phyloP scores from a whole-genome alignment of 1,139 yeast species.

The Meyerozyma smithsonii region DNA sequence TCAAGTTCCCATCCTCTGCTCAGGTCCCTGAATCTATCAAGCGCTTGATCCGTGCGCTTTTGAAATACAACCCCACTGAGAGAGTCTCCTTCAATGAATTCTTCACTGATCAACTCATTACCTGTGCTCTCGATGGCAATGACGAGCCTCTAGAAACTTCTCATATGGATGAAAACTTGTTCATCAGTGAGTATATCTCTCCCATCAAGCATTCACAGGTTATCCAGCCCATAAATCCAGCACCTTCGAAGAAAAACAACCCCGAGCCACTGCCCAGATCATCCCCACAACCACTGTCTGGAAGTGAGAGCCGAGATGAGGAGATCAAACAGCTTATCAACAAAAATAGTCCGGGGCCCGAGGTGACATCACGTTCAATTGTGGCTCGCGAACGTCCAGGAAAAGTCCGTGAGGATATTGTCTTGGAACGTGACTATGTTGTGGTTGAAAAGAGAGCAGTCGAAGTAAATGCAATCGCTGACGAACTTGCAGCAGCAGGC shows the following conservation, averaged over 20 bases:
- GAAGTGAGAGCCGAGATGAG: constrained; percentile 29
- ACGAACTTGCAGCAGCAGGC: constrained; percentile 74
- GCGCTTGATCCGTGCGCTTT: constrained; percentile 63
- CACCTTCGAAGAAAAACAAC: neutral
- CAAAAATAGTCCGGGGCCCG: constrained; percentile 42
- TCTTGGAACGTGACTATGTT: constrained; percentile 78
- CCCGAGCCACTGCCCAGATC: neutral
- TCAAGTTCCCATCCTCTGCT: constrained; percentile 65
- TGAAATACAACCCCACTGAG: constrained; percentile 81
- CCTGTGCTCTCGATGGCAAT: constrained; percentile 41
- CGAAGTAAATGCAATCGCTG: constrained; percentile 93
- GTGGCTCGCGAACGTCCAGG: constrained; percentile 12
- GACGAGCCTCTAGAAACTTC: constrained; percentile 63
- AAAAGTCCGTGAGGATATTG: constrained; percentile 25
- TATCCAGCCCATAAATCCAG: constrained; percentile 13
- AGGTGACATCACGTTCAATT: constrained; percentile 21
- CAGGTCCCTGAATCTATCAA: constrained; percentile 61
- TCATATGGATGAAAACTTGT: constrained; percentile 69
- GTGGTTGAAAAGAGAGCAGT: constrained; percentile 93
- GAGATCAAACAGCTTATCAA: constrained; percentile 41
- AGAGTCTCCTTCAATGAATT: constrained; percentile 86
- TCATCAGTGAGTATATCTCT: constrained; percentile 73
- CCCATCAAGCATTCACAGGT: constrained; percentile 26
- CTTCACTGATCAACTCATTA: constrained; percentile 59
- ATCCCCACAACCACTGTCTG: neutral